Percentiles rank a stretch among this genome's conserved stretches.
Conservation (phyloP, 2,329 filamentous ascomycete species). For the Basipetospora chlamydospora region DNA sequence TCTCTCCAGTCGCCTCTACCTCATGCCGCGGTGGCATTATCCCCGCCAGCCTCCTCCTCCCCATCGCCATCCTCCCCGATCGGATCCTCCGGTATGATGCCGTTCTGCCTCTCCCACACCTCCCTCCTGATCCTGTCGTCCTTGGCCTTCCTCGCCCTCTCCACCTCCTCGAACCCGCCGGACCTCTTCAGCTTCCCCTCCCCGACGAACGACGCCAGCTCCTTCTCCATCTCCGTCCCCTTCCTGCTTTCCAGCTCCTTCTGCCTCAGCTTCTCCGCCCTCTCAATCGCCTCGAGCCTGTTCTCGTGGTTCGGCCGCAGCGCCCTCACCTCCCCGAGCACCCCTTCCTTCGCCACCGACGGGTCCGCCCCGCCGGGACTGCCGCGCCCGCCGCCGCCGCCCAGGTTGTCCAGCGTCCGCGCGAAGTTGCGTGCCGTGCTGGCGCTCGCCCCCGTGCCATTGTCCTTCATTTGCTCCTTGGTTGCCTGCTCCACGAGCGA, state of each 20-base stretch:
- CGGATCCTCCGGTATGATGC: constrained; percentile 17
- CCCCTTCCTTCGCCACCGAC: constrained; percentile 71
- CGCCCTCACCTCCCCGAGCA: constrained; percentile 85
- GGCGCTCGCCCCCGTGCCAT: constrained; percentile 34
- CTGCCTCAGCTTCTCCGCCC: constrained; percentile 83
- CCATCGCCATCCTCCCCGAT: constrained; percentile 2
- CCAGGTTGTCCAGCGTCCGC: constrained; percentile 35
- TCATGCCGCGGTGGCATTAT: neutral
- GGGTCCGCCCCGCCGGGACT: too few species aligned
- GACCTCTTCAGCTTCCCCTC: constrained; percentile 92
- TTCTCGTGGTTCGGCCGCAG: constrained; percentile 90
- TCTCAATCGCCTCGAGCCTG: constrained; percentile 85
- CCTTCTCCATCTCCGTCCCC: constrained; percentile 67
- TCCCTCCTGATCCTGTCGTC: constrained; percentile 78
- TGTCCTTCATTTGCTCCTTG: constrained; percentile 87
- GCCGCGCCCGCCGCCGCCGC: constrained; percentile 34
- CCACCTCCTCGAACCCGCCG: constrained; percentile 86
- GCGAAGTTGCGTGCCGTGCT: constrained; percentile 41
- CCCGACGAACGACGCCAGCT: constrained; percentile 71
- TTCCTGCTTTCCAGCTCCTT: constrained; percentile 70
- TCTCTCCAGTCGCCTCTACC: too few species aligned
- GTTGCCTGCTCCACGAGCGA: constrained; percentile 92
- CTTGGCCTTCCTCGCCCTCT: constrained; percentile 67
- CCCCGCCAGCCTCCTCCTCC: neutral
- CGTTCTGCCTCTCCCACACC: constrained; percentile 55